Percentiles rank a stretch among this genome's conserved stretches.
These are phyloP conservation scores for Cokeromyces recurvatus DNA, from an alignment of 371 early-diverging fungal genomes.

Conservation along the genomic window DNA sequence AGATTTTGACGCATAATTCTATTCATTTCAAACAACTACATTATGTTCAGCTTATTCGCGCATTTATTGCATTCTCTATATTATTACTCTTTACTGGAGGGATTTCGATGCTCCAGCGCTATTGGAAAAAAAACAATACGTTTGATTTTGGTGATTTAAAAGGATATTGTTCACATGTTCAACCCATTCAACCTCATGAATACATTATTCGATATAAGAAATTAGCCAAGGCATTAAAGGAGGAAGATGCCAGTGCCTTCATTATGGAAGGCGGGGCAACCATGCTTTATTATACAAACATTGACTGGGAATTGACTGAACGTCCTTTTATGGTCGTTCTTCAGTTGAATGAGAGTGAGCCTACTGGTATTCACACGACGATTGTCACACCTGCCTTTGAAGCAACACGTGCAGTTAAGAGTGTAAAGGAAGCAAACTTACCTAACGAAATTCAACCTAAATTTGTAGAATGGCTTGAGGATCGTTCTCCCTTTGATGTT, in stretches of 20 bases:
- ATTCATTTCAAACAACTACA: no score
- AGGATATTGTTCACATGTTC: conserved; percentile 30
- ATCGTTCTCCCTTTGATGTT: conserved; percentile 44
- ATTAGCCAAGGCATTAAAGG: conserved; percentile 31
- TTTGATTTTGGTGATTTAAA: conserved; percentile 1
- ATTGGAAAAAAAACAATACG: no score
- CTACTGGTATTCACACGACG: conserved; percentile 31
- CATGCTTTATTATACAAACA: conserved; percentile 50
- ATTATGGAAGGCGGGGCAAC: conserved; percentile 51
- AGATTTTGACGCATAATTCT: no score
- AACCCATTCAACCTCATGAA: conserved; percentile 38
- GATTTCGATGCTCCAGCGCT: no score
- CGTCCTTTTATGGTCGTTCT: conserved; percentile 49
- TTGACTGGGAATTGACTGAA: conserved; percentile 50
- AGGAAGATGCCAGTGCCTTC: conserved; percentile 32
- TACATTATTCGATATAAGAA: conserved; percentile 42
- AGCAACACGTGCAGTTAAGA: conserved; percentile 41
- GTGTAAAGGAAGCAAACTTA: conserved; percentile 23
- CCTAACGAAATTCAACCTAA: conserved; percentile 16
- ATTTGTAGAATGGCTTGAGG: conserved; percentile 45
- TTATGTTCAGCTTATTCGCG: no score
- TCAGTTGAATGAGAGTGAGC: conserved; percentile 17
- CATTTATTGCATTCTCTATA: no score
- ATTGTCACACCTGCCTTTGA: conserved; percentile 56
- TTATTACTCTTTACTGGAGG: no score